Percentiles rank a stretch among this genome's conserved stretches.
phyloP scores from a whole-genome alignment of 805 yeast genomes.

The Lipomyces sp. region DNA sequence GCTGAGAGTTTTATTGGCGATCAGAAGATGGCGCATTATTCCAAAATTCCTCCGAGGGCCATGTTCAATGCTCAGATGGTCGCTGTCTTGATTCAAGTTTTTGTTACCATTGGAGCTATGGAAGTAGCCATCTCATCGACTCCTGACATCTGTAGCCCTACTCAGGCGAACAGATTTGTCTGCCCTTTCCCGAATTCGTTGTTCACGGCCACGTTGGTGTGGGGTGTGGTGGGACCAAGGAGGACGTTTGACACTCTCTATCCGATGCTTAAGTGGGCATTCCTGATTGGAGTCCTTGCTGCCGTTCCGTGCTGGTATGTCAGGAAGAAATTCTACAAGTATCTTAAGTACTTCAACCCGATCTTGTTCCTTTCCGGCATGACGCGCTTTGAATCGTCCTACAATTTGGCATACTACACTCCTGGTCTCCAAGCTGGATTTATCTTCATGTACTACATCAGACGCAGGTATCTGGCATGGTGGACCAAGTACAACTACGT shows the following conservation, averaged over 20 bases:
- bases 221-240: conserved; percentile 65
- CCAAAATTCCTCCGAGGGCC: conserved; percentile 49
- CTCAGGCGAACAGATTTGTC: conserved; percentile 46
- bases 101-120: conserved; percentile 44
- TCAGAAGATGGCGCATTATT: conserved; percentile 57
- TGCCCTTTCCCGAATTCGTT: conserved; percentile 48
- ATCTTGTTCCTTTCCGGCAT: conserved; percentile 53
- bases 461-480: conserved; percentile 57
- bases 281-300: conserved; percentile 52
- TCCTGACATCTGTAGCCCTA: conserved; percentile 43
- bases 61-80: conserved; percentile 51
- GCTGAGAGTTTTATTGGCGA: conserved; percentile 54
- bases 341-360: conserved; percentile 53
- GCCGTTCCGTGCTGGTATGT: conserved; percentile 43
- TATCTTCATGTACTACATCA: conserved; percentile 54
- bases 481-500: conserved; percentile 74
- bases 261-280: conserved; percentile 55
- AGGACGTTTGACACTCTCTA: conserved; percentile 55
- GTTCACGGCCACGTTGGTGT: conserved; percentile 54
- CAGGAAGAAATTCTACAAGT: conserved; percentile 9
- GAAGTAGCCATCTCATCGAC: conserved; percentile 31
- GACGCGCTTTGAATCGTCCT: conserved; percentile 36
- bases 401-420: conserved; percentile 70
- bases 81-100: conserved; percentile 48
- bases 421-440: conserved; percentile 63